Evolutionary conservation across 768 basidiomycete genomes (phyloP), one percentile per base, ranked within the genome.

Genomic region (Russula sp.): DNA sequence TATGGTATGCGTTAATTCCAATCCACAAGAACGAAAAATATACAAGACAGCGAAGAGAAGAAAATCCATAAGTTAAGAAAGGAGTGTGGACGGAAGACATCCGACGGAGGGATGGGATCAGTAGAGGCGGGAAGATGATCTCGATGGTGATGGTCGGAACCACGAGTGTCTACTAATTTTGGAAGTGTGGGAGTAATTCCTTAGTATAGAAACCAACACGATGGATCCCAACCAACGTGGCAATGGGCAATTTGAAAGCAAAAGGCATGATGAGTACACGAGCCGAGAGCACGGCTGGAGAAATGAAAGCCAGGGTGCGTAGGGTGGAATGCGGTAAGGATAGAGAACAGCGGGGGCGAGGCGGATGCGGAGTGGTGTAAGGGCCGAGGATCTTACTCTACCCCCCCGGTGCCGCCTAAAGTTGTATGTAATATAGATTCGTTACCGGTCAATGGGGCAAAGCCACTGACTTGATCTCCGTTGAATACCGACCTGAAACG

Each of bases 81-180:
- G 6, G 34, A 47, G 50, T 16, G 62, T 62, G 56, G 13, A 42
- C 31, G 22, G 31, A 53, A 32, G 32, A 6, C 42, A 18, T 4
- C 18, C 5, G 27, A 18, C 31, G 20, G 37, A 40, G 59, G 57
- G 47, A 50, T 49, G 57, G 48, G 48, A 58, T 58, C 57, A 58
- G 16, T n/a, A 8, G 35, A 27, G 18, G 42, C 32, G n/a, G 39
- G 32, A 9, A n/a, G 20, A 13, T 40, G 42, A 63, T 63, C 61
- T 53, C 59, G 59, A 60, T 60, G 59, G 59, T 44, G 42, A 60
- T 62, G 50, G 45, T 62, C 55, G 49, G 49, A 34, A n/a, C 55
- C 27, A 42, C 22, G 39, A 32, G 61, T 48, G 55, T 49, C 49
- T 47, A n/a, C 55, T 45, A 55, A 35, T 57, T 57, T 62, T 57